Base-by-base conservation (phyloP, 192 early-diverging fungal genomes). In the Kickxella alabastrina region DNA sequence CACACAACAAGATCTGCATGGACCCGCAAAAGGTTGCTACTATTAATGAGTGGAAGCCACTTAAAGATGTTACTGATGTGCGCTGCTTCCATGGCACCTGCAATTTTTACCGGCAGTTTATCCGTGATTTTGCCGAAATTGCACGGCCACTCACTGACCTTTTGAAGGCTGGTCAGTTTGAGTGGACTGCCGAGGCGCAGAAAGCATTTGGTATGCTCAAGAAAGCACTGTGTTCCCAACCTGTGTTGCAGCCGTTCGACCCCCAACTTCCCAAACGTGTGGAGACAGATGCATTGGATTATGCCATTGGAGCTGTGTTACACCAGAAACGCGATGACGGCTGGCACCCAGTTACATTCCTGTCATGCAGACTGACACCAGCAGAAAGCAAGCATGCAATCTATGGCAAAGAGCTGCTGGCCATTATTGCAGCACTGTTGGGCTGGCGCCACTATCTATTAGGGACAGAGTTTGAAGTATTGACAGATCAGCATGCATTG, bases 101-200 rank as follows among this genome's bases (percentile, higher is more conserved):
- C 2, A 70, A 57, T 14, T 76, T 51, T 29, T 77, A 74, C 34
- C 38, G 57, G 4, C 41, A 54, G 9, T 77, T 75, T 41, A 40
- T 70, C 0, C 14, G 41, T 5, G 50, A 70, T 9, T 81, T 56
- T 31, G 57, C 73, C 6, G 41, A 54, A 18, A 41, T 68, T 10
- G 54, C 53, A 0, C 8, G 25, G 2, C 61, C 69, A 4, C 18
- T 77, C 0, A 73, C 65, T 0, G 17, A 24, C 0, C 37, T 79
- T 0, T 15, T 64, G 0, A 57, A 62, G 46, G 62, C 65, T 38
- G 73, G 32, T 0, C 27, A 38, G 0, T 55, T 10, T 10, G 21
- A 10, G 21, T 44, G 43, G 43, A 14, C 24, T 3, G 24, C 23
- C 7, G 43, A 65, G 56, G 25, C 46, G 4, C 10, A 42, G 10